Evolutionary conservation across 129 eudicot genomes (phyloP).

Genomic region (Escallonia rubra): DNA sequence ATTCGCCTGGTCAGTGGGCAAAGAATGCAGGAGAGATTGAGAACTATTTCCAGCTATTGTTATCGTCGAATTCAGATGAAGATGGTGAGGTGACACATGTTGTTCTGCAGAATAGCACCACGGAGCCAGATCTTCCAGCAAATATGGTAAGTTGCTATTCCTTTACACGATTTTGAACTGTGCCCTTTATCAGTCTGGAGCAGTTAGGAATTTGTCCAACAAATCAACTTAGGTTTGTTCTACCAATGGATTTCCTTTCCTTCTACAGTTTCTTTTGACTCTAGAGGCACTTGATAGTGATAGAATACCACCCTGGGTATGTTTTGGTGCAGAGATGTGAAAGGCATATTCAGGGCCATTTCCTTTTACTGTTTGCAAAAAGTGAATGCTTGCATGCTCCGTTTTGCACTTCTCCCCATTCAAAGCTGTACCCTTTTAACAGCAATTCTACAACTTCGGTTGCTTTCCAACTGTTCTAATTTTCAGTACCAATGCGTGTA

Average conservation of each 20-base stretch:
- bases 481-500: not conserved
- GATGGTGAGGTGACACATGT: constrained; percentile 24
- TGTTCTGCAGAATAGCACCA: constrained; percentile 4
- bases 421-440: no score
- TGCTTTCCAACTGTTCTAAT: not conserved
- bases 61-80: constrained; percentile 28
- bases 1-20: constrained; percentile 49
- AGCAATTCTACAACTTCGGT: no score
- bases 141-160: constrained; percentile 33
- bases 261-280: not conserved
- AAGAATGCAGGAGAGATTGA: constrained; percentile 53
- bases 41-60: constrained; percentile 43
- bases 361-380: not conserved
- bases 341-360: not conserved
- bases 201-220: constrained; percentile 1
- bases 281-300: constrained; percentile 9
- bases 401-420: not conserved
- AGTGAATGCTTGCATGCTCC: not conserved
- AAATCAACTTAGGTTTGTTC: not conserved
- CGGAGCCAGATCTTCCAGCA: constrained; percentile 26
- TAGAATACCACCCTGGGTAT: not conserved
- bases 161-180: not conserved
- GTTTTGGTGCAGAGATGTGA: constrained; percentile 2
- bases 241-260: not conserved
- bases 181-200: not conserved